These are phyloP conservation scores for Papilionanthe hybrid DNA, from an alignment of 116 monocot species.

Conservation along the genomic window DNA sequence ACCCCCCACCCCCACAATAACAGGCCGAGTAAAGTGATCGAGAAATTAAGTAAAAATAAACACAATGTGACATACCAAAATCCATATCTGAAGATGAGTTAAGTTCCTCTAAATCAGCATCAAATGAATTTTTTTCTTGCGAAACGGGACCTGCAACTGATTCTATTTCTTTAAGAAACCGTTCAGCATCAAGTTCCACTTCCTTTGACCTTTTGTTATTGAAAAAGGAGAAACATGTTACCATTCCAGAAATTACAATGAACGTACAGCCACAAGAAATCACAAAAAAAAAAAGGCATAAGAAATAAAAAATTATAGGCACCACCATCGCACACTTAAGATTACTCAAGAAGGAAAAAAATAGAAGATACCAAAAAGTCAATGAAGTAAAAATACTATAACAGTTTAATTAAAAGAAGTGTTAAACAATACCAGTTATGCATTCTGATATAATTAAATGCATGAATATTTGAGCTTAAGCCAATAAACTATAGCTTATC, in stretches of 20 bases:
- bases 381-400: neutral
- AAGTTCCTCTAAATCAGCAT: slow-evolving; percentile 35
- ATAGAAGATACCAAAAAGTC: neutral
- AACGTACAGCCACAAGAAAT: slow-evolving; percentile 1
- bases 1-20: neutral
- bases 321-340: neutral
- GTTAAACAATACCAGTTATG: neutral
- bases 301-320: neutral
- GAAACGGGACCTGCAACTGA: slow-evolving; percentile 29
- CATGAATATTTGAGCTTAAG: neutral
- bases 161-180: slow-evolving; percentile 70
- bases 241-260: neutral
- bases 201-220: slow-evolving; percentile 32
- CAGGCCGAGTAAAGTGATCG: neutral
- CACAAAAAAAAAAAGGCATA: neutral
- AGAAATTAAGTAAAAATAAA: neutral
- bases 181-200: slow-evolving; percentile 64
- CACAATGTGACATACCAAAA: slow-evolving; percentile 39
- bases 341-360: neutral
- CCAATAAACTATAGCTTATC: neutral
- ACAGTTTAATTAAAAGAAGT: neutral
- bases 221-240: slow-evolving; percentile 10
- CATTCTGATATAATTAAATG: neutral
- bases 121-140: slow-evolving; percentile 13
- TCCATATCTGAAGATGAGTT: slow-evolving; percentile 67